Conservation (phyloP, 1,284 basidiomycete genomes). For the Boletus calvinii region DNA sequence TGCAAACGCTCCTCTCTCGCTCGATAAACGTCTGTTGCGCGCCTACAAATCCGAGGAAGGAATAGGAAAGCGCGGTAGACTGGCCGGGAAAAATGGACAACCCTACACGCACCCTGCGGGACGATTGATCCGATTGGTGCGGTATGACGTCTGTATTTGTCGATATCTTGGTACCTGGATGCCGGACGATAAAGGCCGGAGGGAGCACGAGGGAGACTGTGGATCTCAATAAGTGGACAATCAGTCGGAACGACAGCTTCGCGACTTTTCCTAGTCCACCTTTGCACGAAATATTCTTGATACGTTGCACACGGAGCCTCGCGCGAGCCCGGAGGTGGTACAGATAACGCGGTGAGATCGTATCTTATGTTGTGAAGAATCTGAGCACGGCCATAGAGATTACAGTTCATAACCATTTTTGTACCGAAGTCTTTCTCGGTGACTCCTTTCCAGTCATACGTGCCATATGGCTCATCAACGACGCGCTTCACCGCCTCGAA, state of each 20-base stretch:
- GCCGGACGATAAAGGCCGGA: slow-evolving; percentile 45
- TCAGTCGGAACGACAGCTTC: slow-evolving; percentile 45
- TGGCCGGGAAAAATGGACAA: slow-evolving; percentile 47
- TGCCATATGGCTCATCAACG: slow-evolving; percentile 48
- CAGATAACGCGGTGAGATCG: slow-evolving; percentile 64
- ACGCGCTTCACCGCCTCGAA: slow-evolving; percentile 53
- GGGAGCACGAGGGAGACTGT: slow-evolving; percentile 41
- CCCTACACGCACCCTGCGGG: slow-evolving; percentile 53
- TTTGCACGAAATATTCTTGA: slow-evolving; percentile 55
- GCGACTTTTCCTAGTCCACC: slow-evolving; percentile 51
- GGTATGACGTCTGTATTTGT: slow-evolving; percentile 22
- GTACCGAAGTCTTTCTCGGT: slow-evolving; percentile 45
- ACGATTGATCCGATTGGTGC: slow-evolving; percentile 42
- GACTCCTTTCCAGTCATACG: slow-evolving; percentile 53
- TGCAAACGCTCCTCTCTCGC: slow-evolving; percentile 48
- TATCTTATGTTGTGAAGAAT: slow-evolving; percentile 55
- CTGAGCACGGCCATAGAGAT: slow-evolving; percentile 54
- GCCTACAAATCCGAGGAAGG: slow-evolving; percentile 65
- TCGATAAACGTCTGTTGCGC: slow-evolving; percentile 63
- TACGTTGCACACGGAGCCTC: slow-evolving; percentile 54
- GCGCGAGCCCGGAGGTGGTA: slow-evolving; percentile 46
- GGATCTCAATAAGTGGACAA: slow-evolving; percentile 60
- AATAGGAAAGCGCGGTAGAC: slow-evolving; percentile 52
- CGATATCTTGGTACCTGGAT: slow-evolving; percentile 22
- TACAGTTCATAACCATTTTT: slow-evolving; percentile 53